Evolutionary conservation across 495 filamentous ascomycete genomes (phyloP).

Genomic region (Halenospora varia): DNA sequence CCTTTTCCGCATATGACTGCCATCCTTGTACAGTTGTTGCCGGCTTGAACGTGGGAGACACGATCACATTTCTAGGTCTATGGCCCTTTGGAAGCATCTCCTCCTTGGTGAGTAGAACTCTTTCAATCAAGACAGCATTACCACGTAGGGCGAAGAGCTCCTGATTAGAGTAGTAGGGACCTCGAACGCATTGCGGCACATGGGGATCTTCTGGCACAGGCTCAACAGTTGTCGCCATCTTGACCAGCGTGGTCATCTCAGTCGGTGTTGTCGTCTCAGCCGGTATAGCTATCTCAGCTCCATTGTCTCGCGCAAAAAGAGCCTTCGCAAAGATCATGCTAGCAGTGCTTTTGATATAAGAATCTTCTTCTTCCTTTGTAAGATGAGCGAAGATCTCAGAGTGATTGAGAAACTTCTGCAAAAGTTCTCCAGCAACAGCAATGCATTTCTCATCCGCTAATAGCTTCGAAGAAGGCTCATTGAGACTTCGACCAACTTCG

Average conservation of each 20-base stretch:
- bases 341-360: not conserved
- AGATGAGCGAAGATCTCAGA: slow-evolving; percentile 8
- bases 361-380: not conserved
- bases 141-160: too few species aligned
- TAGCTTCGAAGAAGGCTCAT: slow-evolving; percentile 1
- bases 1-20: too few species aligned
- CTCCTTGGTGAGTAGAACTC: too few species aligned
- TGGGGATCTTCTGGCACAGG: too few species aligned
- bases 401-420: not conserved
- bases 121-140: too few species aligned
- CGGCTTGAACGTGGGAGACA: too few species aligned
- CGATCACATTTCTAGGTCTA: too few species aligned
- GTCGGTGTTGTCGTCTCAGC: not conserved
- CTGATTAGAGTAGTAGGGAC: too few species aligned
- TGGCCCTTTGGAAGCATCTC: too few species aligned
- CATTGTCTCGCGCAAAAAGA: not conserved
- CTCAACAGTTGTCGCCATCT: not conserved
- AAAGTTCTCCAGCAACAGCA: not conserved
- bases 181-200: too few species aligned
- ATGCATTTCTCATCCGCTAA: not conserved
- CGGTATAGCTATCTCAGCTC: not conserved
- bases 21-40: too few species aligned
- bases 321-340: slow-evolving; percentile 6
- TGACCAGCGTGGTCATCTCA: not conserved
- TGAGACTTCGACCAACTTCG: not conserved